Conservation (phyloP, 2,329 filamentous ascomycete genomes). For the Conoideocrella luteorostrata region DNA sequence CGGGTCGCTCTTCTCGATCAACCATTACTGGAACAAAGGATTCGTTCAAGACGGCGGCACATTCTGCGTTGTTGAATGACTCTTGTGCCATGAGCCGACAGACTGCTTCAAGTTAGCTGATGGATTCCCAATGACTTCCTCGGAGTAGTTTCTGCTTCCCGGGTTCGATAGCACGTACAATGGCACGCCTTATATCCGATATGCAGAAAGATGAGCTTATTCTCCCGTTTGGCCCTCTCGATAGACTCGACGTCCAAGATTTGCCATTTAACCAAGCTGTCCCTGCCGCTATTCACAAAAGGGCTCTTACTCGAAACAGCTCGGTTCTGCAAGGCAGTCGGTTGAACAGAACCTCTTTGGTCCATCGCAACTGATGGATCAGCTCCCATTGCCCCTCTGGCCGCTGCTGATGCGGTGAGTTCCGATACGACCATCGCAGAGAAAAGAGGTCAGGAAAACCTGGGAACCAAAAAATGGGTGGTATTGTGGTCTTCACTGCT, state of each 20-base stretch:
- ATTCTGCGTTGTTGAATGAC: constrained; percentile 76
- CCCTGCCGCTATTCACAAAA: constrained; percentile 64
- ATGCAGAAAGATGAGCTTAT: constrained; percentile 86
- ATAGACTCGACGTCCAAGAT: constrained; percentile 73
- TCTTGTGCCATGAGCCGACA: constrained; percentile 90
- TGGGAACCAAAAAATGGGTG: background rate
- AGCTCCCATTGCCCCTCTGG: constrained; percentile 21
- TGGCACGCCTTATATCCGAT: constrained; percentile 95
- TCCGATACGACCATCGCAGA: constrained; percentile 31
- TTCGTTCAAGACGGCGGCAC: constrained; percentile 76
- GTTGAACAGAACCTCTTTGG: constrained; percentile 8
- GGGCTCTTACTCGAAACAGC: constrained; percentile 37
- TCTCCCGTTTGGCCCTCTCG: constrained; percentile 68
- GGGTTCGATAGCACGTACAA: constrained; percentile 50
- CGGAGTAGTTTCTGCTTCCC: background rate
- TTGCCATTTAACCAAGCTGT: constrained; percentile 89
- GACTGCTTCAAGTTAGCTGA: constrained; percentile 39
- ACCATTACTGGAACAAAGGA: constrained; percentile 88
- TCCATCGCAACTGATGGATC: constrained; percentile 7
- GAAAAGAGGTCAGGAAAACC: background rate
- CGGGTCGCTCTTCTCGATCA: constrained; percentile 88
- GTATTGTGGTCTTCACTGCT: background rate
- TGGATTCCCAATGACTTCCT: background rate
- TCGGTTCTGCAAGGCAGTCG: constrained; percentile 27
- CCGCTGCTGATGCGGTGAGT: constrained; percentile 29